A percentile compares a stretch with the other conserved stretches of the same genome.
These are phyloP conservation scores for Thuidium tamariscinum DNA, from an alignment of 225 moss, liverwort and hornwort genomes.

Conservation along the genomic window DNA sequence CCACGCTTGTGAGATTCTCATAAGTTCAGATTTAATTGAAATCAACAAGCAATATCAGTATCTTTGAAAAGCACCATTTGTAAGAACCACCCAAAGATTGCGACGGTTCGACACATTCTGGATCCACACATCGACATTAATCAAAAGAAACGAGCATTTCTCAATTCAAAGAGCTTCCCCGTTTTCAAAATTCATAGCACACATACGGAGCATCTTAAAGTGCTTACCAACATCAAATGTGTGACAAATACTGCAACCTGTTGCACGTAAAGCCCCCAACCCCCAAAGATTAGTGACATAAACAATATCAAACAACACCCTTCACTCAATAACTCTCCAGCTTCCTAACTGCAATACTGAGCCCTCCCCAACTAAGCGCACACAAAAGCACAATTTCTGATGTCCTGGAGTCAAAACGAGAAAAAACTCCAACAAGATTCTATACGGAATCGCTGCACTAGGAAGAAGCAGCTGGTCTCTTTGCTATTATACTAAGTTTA, in stretches of 20 bases:
- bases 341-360: background rate
- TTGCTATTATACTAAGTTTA: background rate
- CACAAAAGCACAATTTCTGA: background rate
- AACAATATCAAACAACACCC: background rate
- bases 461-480: background rate
- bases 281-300: background rate
- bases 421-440: background rate
- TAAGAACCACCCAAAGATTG: background rate
- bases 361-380: background rate
- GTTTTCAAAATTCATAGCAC: background rate
- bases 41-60: background rate
- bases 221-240: background rate
- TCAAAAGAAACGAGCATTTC: background rate
- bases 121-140: background rate
- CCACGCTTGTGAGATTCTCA: background rate
- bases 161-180: background rate
- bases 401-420: background rate
- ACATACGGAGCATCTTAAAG: background rate
- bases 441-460: background rate
- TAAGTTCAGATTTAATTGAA: background rate
- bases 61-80: background rate
- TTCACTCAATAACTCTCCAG: background rate
- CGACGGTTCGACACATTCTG: background rate
- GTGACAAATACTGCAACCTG: background rate
- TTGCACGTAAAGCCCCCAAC: background rate